Evolutionary conservation across 1,284 basidiomycete species (phyloP).

Genomic region (Trichosporon ovoides): DNA sequence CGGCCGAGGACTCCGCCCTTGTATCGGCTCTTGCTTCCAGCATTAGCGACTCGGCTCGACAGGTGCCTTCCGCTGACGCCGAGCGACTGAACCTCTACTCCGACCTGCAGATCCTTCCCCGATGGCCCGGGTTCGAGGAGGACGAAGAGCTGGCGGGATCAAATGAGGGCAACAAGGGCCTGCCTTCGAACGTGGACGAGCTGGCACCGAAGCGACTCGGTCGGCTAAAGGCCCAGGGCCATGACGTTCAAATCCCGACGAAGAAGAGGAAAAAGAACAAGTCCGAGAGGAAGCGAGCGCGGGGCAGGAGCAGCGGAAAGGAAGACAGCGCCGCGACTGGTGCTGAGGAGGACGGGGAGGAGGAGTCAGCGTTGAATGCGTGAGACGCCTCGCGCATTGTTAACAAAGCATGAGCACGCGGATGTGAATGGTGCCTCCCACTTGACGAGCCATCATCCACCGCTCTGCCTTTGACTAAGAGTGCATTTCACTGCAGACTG

Average conservation of each 20-base stretch:
- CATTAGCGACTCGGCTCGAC: background rate
- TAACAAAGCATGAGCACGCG: too few relatives aligned
- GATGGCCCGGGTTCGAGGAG: constrained; percentile 47
- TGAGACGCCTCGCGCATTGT: too few relatives aligned
- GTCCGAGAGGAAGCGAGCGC: constrained; percentile 6
- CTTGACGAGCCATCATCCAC: too few relatives aligned
- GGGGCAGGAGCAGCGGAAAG: background rate
- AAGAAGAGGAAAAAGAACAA: constrained; percentile 25
- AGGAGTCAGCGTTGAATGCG: background rate
- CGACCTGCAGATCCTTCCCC: constrained; percentile 39
- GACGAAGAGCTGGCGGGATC: constrained; percentile 36
- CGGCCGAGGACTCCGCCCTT: background rate
- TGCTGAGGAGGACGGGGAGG: background rate
- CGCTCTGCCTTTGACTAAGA: too few relatives aligned
- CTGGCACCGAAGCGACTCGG: constrained; percentile 38
- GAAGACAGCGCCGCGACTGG: background rate
- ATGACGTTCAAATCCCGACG: constrained; percentile 33
- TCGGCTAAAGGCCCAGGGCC: constrained; percentile 40
- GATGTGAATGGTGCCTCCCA: too few relatives aligned
- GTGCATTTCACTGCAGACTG: too few relatives aligned
- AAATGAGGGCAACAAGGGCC: constrained; percentile 9
- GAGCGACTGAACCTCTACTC: constrained; percentile 36
- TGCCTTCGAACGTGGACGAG: constrained; percentile 26
- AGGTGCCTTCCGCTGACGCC: constrained; percentile 13
- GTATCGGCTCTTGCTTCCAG: constrained; percentile 1